Conservation (phyloP, 495 filamentous ascomycete genomes). For the Daldinia vernicosa region DNA sequence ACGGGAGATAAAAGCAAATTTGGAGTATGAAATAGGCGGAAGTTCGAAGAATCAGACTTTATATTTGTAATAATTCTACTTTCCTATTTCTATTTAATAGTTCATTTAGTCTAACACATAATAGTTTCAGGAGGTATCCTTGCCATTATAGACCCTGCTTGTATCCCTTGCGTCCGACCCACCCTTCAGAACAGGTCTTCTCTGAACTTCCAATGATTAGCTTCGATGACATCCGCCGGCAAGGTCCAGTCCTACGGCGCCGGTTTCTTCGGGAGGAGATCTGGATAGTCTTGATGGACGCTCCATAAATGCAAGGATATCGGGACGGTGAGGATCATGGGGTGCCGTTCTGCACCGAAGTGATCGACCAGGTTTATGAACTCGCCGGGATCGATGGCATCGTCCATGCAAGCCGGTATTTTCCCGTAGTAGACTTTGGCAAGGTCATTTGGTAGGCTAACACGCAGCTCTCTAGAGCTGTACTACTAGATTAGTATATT, state of each 20-base stretch:
- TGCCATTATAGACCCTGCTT: not conserved
- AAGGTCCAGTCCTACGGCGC: constrained; percentile 38
- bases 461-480: constrained; percentile 26
- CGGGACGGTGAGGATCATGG: constrained; percentile 37
- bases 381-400: constrained; percentile 25
- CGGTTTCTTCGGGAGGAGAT: constrained; percentile 38
- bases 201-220: constrained; percentile 33
- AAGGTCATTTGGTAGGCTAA: constrained; percentile 32
- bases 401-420: constrained; percentile 28
- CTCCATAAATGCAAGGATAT: constrained; percentile 38
- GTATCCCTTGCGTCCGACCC: not conserved
- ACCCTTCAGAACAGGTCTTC: constrained; percentile 30
- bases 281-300: constrained; percentile 34
- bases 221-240: constrained; percentile 36
- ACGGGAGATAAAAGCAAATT: too few relatives aligned
- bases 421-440: constrained; percentile 33
- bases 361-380: constrained; percentile 26
- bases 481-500: constrained; percentile 2
- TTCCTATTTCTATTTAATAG: not conserved
- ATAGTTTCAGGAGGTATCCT: not conserved
- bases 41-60: too few relatives aligned
- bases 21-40: too few relatives aligned
- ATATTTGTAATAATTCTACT: not conserved
- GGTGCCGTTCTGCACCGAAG: constrained; percentile 34
- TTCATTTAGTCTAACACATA: not conserved